Base-by-base conservation (phyloP, 768 basidiomycete genomes). In the Boletus edulis region DNA sequence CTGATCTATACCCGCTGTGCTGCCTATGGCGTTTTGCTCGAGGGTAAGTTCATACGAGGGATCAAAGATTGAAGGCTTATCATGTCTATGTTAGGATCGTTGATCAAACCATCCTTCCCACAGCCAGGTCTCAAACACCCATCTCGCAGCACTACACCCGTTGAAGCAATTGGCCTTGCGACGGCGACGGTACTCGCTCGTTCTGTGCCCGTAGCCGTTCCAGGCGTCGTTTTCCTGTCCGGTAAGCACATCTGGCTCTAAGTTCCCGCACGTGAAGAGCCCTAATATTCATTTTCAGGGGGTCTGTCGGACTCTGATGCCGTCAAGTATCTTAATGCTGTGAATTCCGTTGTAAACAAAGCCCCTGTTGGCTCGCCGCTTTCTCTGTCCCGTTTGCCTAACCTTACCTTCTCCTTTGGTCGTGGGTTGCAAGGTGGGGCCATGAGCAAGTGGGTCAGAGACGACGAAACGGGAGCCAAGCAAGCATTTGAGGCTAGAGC, bases 61-160 rank as follows among this genome's bases (percentile, higher is more conserved):
- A 29, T 9, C 29, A 29, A 29, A 29, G 29, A 29, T 29, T 43
- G 5, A 20, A 44, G 6, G 43, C 34, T 58, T 9, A 54, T 48
- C 17, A 47, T 37, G 8, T 46, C 12, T 38, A 51, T 14, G 8
- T 18, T 46, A 81, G 79, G 78, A 20, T 74, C 78, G 6, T 69
- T 81, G 41, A 75, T 82, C 56, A 81, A 81, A 51, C 78, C 78
- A 5, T 81, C 78, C 1, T 81, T 81, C 68, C 73, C 79, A 29
- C 79, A 81, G 58, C 76, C 79, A 15, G 77, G 79, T 9, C 59
- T 76, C 20, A 73, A 78, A 55, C 72, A 77, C 49, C 69, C 73
- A 2, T 75, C 74, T 17, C 72, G 76, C 35, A 60, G 57, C 9
- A 70, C 57, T 27, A 70, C 70, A 2, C 73, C 74, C 17, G 58